A percentile compares a stretch with the other conserved stretches of the same genome.
Evolutionary conservation across 352 stramenopile genomes (phyloP).

Genomic region (Plasmopara muralis): DNA sequence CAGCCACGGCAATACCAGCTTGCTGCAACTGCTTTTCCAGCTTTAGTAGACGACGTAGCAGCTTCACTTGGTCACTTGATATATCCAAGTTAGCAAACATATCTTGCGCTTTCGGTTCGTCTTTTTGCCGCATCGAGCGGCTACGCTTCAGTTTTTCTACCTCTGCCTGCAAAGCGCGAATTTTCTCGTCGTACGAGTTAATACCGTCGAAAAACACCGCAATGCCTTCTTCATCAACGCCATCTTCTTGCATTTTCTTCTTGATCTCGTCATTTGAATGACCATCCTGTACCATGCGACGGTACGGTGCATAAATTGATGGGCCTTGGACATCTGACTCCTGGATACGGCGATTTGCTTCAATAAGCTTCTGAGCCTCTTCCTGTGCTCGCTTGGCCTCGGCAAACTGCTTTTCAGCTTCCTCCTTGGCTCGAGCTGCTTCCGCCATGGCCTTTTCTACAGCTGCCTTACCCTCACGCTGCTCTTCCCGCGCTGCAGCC

Average conservation of each 20-base stretch:
- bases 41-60: constrained; percentile 75
- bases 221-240: constrained; percentile 66
- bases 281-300: constrained; percentile 67
- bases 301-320: constrained; percentile 57
- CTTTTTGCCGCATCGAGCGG: constrained; percentile 36
- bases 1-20: constrained; percentile 83
- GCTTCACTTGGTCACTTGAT: constrained; percentile 63
- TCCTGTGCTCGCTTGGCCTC: constrained; percentile 70
- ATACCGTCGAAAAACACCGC: constrained; percentile 79
- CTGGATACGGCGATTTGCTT: constrained; percentile 79
- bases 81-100: constrained; percentile 70
- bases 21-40: constrained; percentile 80
- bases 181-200: constrained; percentile 80
- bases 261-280: constrained; percentile 61
- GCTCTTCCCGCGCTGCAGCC: constrained; percentile 69
- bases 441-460: constrained; percentile 82
- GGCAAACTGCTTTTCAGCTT: constrained; percentile 71
- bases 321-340: constrained; percentile 40
- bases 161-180: constrained; percentile 70
- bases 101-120: constrained; percentile 53
- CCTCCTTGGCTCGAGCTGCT: constrained; percentile 67
- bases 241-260: constrained; percentile 70
- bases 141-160: constrained; percentile 75
- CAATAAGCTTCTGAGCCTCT: constrained; percentile 77
- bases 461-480: constrained; percentile 72